These are phyloP conservation scores for Metarhizium album DNA, from an alignment of 2,329 filamentous ascomycete species.

Conservation along the genomic window DNA sequence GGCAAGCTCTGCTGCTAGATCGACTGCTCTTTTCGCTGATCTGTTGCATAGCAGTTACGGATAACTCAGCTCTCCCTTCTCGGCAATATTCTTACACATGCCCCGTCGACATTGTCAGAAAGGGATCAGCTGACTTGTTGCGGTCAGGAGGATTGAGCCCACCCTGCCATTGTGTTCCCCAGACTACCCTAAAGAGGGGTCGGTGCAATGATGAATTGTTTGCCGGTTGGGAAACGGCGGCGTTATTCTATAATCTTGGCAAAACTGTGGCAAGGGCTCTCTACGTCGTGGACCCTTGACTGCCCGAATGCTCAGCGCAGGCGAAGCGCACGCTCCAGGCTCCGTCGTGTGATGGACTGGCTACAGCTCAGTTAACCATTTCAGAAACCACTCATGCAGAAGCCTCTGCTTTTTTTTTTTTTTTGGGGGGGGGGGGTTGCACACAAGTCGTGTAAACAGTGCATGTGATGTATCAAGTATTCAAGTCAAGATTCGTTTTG, in stretches of 20 bases:
- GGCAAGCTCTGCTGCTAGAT: constrained; percentile 52
- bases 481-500: not conserved
- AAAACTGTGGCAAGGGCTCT: not conserved
- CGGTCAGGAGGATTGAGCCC: constrained; percentile 18
- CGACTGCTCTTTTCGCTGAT: constrained; percentile 52
- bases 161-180: constrained; percentile 81
- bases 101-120: constrained; percentile 36
- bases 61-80: constrained; percentile 60
- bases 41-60: constrained; percentile 77
- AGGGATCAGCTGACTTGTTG: not conserved
- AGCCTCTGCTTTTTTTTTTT: too few species aligned
- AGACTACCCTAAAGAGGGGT: constrained; percentile 71
- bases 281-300: too few species aligned
- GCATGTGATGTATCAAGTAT: not conserved
- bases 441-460: not conserved
- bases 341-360: too few species aligned
- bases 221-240: not conserved
- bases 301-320: too few species aligned
- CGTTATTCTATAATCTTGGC: not conserved
- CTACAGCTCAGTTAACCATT: too few species aligned
- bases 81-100: constrained; percentile 74
- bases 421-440: too few species aligned
- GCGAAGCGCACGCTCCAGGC: too few species aligned
- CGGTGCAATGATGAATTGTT: constrained; percentile 33
- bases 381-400: too few species aligned